A percentile compares a stretch with the other conserved stretches of the same genome.
Conservation (phyloP, 108 stramenopile species). For the Cyclotella atomus region DNA sequence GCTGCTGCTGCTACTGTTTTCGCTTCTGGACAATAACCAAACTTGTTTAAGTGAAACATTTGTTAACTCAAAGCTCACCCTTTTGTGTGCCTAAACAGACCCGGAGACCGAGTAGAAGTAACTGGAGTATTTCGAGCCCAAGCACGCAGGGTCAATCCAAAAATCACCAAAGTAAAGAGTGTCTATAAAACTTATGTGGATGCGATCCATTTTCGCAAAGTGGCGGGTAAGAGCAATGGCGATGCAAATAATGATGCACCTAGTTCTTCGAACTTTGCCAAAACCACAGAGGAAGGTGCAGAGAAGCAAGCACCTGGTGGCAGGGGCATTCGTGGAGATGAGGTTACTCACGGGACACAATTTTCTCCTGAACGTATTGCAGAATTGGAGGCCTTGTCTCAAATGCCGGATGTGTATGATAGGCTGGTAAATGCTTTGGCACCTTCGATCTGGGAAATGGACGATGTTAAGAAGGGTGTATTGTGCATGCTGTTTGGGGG, state of each 20-base stretch:
- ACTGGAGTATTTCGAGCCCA: slow-evolving; percentile 97
- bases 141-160: slow-evolving; percentile 89
- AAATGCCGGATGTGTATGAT: slow-evolving; percentile 85
- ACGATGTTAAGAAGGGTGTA: slow-evolving; percentile 98
- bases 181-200: slow-evolving; percentile 99
- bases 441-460: slow-evolving; percentile 98
- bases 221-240: slow-evolving; percentile 44
- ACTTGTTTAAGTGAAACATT: too few species aligned
- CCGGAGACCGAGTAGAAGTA: slow-evolving; percentile 97
- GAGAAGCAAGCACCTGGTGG: slow-evolving; percentile 11
- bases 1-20: too few species aligned
- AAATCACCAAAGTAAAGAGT: slow-evolving; percentile 84
- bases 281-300: slow-evolving; percentile 24
- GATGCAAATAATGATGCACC: slow-evolving; percentile 25
- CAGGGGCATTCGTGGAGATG: slow-evolving; percentile 38
- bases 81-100: too few species aligned
- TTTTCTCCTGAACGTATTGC: slow-evolving; percentile 67
- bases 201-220: slow-evolving; percentile 92
- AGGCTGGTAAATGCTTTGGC: slow-evolving; percentile 86
- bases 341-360: slow-evolving; percentile 38
- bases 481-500: slow-evolving; percentile 99
- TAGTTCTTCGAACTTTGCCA: slow-evolving; percentile 30
- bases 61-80: neutral
- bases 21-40: too few species aligned
- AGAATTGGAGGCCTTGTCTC: slow-evolving; percentile 75